phyloP scores from a whole-genome alignment of 305 asterid species.

The Nicotiana rustica region DNA sequence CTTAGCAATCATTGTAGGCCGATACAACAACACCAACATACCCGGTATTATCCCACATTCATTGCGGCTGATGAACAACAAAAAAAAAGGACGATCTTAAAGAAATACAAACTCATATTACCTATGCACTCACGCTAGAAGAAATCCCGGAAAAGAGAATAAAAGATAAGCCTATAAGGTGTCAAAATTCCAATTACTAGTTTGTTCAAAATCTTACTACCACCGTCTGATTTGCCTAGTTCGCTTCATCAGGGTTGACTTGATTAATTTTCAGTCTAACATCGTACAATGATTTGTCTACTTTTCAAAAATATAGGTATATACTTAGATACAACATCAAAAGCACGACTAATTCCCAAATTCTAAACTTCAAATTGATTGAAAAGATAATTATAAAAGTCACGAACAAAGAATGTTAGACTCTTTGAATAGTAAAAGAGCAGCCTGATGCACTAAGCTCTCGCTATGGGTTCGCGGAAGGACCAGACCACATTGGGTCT shows the following conservation, averaged over 20 bases:
- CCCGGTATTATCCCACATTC: too few relatives aligned
- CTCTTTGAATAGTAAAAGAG: background rate
- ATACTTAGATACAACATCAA: background rate
- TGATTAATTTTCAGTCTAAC: background rate
- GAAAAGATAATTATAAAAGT: background rate
- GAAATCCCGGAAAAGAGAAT: background rate
- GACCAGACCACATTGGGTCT: too few relatives aligned
- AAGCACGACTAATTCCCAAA: background rate
- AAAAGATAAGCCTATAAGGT: background rate
- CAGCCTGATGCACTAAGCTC: too few relatives aligned
- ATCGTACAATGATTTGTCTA: background rate
- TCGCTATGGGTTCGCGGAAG: too few relatives aligned
- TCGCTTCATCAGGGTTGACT: background rate
- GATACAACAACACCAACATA: too few relatives aligned
- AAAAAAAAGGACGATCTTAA: background rate
- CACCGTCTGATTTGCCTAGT: background rate
- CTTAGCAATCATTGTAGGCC: background rate
- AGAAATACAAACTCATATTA: background rate
- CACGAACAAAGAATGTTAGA: background rate
- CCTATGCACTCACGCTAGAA: background rate
- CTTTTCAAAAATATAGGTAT: background rate
- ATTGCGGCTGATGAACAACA: background rate
- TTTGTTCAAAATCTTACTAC: background rate
- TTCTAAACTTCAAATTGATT: constrained; percentile 1
- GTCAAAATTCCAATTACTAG: background rate